Percentiles rank a stretch among this genome's conserved stretches.
These are phyloP conservation scores for Sanghuangporus weigelae DNA, from an alignment of 1,284 basidiomycete genomes.

Conservation along the genomic window DNA sequence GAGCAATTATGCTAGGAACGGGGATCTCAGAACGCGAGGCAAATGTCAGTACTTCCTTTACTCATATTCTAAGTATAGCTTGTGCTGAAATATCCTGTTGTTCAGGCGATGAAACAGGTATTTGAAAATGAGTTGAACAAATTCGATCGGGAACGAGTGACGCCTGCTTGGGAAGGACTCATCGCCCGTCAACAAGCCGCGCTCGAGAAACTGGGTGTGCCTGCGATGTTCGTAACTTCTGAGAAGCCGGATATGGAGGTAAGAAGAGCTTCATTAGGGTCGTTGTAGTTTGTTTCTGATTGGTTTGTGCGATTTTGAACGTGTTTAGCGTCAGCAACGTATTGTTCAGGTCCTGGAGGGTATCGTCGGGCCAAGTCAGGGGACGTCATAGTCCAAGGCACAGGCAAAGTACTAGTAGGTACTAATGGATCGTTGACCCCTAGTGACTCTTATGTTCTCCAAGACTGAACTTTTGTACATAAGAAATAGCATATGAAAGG, in stretches of 20 bases:
- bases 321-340: conserved; percentile 38
- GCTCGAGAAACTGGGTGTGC: conserved; percentile 55
- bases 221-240: conserved; percentile 60
- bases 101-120: conserved; percentile 54
- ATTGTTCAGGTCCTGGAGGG: conserved; percentile 48
- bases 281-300: not conserved
- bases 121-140: conserved; percentile 56
- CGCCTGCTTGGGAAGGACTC: conserved; percentile 72
- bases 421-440: too few species aligned
- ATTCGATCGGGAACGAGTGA: conserved; percentile 59
- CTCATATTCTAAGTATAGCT: not conserved
- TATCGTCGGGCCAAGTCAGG: conserved; percentile 25
- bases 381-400: not conserved
- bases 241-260: conserved; percentile 52
- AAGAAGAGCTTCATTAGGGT: conserved; percentile 18
- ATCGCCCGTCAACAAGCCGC: conserved; percentile 59
- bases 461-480: too few species aligned
- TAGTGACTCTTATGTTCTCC: too few species aligned
- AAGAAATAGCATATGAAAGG: too few species aligned
- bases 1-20: conserved; percentile 58
- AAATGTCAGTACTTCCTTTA: conserved; percentile 40
- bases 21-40: conserved; percentile 64
- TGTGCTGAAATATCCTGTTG: not conserved
- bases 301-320: not conserved
- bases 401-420: too few species aligned